Percentiles rank a stretch among this genome's conserved stretches.
Evolutionary conservation across 176 grass and related monocot genomes (phyloP).

Genomic region (Carex kokanica): DNA sequence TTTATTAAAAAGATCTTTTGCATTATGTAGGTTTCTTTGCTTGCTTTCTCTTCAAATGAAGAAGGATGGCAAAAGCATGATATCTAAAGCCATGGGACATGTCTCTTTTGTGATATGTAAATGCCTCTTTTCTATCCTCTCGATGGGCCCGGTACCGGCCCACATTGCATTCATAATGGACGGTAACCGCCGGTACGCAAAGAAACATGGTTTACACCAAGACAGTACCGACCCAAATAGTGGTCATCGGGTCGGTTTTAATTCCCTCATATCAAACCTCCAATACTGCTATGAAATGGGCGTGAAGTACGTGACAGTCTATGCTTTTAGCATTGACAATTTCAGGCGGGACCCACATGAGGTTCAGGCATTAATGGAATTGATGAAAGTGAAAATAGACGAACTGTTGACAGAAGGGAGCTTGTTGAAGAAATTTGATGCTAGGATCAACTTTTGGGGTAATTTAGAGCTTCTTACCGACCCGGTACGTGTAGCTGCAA

Average conservation of each 20-base stretch:
- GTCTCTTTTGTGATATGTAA: constrained; percentile 40
- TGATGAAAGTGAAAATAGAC: constrained; percentile 84
- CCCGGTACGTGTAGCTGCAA: constrained; percentile 45
- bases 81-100: not conserved
- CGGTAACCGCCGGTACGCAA: constrained; percentile 81
- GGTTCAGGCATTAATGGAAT: constrained; percentile 61
- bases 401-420: constrained; percentile 48
- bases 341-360: constrained; percentile 61
- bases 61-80: not conserved
- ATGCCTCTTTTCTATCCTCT: constrained; percentile 50
- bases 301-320: constrained; percentile 61
- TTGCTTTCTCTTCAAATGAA: not conserved
- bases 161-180: constrained; percentile 92
- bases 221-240: constrained; percentile 30
- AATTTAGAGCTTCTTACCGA: constrained; percentile 50
- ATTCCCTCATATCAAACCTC: constrained; percentile 41
- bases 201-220: constrained; percentile 30
- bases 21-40: not conserved
- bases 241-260: constrained; percentile 60
- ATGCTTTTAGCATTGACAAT: constrained; percentile 91
- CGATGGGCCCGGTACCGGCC: constrained; percentile 63
- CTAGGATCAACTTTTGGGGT: constrained; percentile 79
- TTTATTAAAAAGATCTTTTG: not conserved
- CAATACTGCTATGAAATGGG: constrained; percentile 82
- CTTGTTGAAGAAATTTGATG: constrained; percentile 54